Evolutionary conservation across 495 filamentous ascomycete genomes (phyloP).

Genomic region (Penicillium flavigenum): DNA sequence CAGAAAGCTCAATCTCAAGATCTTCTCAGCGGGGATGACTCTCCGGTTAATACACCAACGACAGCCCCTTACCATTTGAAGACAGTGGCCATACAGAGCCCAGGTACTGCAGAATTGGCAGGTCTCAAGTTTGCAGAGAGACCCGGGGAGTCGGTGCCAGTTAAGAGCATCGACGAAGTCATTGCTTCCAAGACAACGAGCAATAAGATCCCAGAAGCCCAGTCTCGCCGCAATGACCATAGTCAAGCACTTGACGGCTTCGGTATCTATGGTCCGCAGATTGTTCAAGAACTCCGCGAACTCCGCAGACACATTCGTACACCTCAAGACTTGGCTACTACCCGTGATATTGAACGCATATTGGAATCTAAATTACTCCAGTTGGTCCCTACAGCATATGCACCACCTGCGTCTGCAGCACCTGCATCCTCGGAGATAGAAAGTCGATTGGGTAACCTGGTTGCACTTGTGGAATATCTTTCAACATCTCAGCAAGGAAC

Average conservation of each 20-base stretch:
- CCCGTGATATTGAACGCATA: not conserved
- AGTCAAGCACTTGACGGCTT: not conserved
- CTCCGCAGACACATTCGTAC: not conserved
- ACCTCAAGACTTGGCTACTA: not conserved
- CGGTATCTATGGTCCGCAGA: not conserved
- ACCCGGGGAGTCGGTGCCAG: not conserved
- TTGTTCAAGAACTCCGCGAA: not conserved
- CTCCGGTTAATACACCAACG: too few species aligned
- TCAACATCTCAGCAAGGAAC: not conserved
- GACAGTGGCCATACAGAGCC: not conserved
- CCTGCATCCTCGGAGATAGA: not conserved
- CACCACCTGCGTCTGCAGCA: not conserved
- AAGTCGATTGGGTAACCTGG: not conserved
- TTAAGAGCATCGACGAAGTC: not conserved
- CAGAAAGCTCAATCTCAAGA: not conserved
- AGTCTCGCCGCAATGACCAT: not conserved
- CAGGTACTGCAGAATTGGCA: conserved; percentile 1
- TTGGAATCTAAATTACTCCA: not conserved
- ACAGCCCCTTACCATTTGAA: not conserved
- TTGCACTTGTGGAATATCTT: not conserved
- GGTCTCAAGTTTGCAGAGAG: not conserved
- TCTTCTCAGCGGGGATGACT: not conserved
- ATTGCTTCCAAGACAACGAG: not conserved
- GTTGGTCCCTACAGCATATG: not conserved
- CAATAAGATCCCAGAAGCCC: not conserved